phyloP scores from a whole-genome alignment of 495 filamentous ascomycete species.

The Chlorociboria aeruginascens region DNA sequence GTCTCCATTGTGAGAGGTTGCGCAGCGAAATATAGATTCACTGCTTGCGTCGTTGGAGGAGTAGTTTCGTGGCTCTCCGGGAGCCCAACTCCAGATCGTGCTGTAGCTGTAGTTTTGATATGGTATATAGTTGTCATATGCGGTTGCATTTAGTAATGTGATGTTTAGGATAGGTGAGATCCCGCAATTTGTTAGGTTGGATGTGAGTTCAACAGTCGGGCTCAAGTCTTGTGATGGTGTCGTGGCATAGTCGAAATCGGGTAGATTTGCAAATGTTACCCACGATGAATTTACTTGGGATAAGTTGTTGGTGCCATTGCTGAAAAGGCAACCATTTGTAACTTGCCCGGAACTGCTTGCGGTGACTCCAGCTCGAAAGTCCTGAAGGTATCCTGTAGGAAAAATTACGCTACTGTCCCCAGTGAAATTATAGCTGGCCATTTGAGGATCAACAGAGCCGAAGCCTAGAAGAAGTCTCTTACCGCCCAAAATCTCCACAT shows the following conservation, averaged over 20 bases:
- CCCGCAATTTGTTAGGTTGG: slow-evolving; percentile 42
- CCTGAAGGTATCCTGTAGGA: slow-evolving; percentile 10
- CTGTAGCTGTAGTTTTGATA: slow-evolving; percentile 39
- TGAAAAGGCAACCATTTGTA: slow-evolving; percentile 39
- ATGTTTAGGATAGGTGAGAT: slow-evolving; percentile 44
- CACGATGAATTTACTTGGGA: slow-evolving; percentile 44
- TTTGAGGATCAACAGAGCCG: slow-evolving; percentile 43
- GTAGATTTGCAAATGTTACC: slow-evolving; percentile 29
- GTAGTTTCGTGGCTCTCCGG: slow-evolving; percentile 36
- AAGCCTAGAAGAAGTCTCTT: slow-evolving; percentile 41
- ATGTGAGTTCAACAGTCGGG: slow-evolving; percentile 20
- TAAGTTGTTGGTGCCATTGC: slow-evolving; percentile 25
- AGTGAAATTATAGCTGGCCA: slow-evolving; percentile 37
- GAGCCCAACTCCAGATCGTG: slow-evolving; percentile 48
- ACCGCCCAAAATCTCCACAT: slow-evolving; percentile 36
- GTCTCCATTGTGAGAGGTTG: slow-evolving; percentile 38
- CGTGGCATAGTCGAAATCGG: slow-evolving; percentile 22
- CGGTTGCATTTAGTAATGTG: slow-evolving; percentile 40
- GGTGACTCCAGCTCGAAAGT: slow-evolving; percentile 7
- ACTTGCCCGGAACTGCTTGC: slow-evolving; percentile 25
- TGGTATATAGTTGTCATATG: slow-evolving; percentile 27
- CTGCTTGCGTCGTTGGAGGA: slow-evolving; percentile 20
- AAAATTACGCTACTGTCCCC: slow-evolving; percentile 23
- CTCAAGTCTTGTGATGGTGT: slow-evolving; percentile 20
- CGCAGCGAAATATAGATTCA: slow-evolving; percentile 34